Evolutionary conservation across 2,329 filamentous ascomycete genomes (phyloP), one percentile per base, ranked within the genome.

Genomic region (Scedosporium apiospermum): DNA sequence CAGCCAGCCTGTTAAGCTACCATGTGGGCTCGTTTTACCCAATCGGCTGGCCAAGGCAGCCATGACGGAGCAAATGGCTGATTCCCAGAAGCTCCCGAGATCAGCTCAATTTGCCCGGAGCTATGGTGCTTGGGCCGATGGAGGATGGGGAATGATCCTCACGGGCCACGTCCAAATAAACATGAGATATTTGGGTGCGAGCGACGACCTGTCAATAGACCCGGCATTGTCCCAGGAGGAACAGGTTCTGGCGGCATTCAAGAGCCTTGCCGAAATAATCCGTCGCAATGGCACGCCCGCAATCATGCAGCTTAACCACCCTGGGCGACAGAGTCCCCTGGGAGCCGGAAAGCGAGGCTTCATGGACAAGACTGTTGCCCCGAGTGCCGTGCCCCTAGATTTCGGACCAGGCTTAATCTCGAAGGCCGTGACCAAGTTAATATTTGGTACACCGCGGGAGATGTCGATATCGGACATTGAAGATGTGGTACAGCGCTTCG

Each of bases 391-490:
- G 51, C 21, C 51, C 18, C 12, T 55, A 9, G 12, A 55, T n/a
- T 26, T 55, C 12, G 51, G 51, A 14, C 21, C 51, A 6, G 51
- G 51, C 21, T 7, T 55, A 23, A 6, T 26, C 21, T 9, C 18
- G 4, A 55, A 14, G 18, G 12, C 23, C 0, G 77, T 79, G 0
- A 78, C 76, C 38, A 68, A 0, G 82, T 83, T 61, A 80, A 82
- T 2, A 80, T 55, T 55, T 55, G 51, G 51, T 2, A 55, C 77
- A 1, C 85, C 86, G 0, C 77, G 79, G 55, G 85, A 79, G 60
- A 84, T 88, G 81, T 81, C 75, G 0, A 30, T 70, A 0, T 69
- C 70, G 0, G 85, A 88, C 46, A 85, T 88, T 53, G 73, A 80
- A 18, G 72, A 75, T 0, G 79, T 83, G 0, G 76, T 85, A 7